Evolutionary conservation across 352 stramenopile species (phyloP), one percentile per base, ranked within the genome.

Genomic region (Lagenidium sp.): DNA sequence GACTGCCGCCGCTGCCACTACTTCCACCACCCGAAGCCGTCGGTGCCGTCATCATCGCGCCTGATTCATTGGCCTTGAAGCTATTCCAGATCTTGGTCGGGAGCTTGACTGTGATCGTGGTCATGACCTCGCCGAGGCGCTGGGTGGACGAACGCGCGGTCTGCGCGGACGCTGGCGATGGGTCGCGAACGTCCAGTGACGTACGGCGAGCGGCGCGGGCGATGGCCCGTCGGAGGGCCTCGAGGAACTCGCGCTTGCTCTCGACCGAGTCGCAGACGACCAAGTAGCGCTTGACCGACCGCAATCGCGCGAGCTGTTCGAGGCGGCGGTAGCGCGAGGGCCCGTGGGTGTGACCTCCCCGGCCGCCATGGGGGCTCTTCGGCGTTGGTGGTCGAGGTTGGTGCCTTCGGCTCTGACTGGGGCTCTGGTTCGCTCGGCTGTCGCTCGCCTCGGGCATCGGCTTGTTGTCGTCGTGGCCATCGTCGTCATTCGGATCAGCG

Each of bases 221-320:
- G 16, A 78, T 73, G 5, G 68, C 55, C 10, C 31, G 25, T 6
- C 53, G 56, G 15, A 82, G 56, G 22, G 58, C 45, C 2, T 30
- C 26, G 5, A 70, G 37, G 34, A 82, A 75, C 37, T 68, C 58
- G 25, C 15, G 41, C 34, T 70, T 72, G 12, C 55, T 53, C 18
- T 63, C 39, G 8, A 56, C 53, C 10, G 38, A 65, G 31, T 75
- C 63, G 40, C 64, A 82, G 41, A 53, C 55, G 3, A 82, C 53
- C 4, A 69, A 50, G 43, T 78, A 82, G 25, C 65, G 63, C n/a
- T 67, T 67, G 13, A 57, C 40, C 5, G 60, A 51, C 10, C 68
- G 65, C 15, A 63, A 21, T 0, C 36, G 37, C 10, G 54, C 19
- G 22, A 54, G 36, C 13, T 57, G 43, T 29, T 75, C 54, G 21